Conservation (phyloP, 2,329 filamentous ascomycete genomes). For the Penicillium digitatum region DNA sequence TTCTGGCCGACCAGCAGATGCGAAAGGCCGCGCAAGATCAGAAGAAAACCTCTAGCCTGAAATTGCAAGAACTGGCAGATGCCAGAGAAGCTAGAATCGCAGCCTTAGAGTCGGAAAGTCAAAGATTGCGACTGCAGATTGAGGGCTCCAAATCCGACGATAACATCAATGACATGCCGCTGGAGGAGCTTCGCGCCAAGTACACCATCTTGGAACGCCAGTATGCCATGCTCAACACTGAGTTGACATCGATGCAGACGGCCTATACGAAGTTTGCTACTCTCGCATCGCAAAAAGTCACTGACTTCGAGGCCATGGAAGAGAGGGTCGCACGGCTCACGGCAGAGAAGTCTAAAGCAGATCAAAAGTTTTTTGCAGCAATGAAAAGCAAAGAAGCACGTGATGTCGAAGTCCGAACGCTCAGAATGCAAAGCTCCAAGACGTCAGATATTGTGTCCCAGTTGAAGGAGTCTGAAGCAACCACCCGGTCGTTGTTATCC, state of each 20-base stretch:
- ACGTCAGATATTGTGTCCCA: constrained; percentile 91
- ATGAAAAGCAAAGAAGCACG: constrained; percentile 90
- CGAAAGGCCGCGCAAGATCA: constrained; percentile 76
- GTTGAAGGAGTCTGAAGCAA: constrained; percentile 82
- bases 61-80: constrained; percentile 73
- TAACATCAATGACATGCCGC: constrained; percentile 56
- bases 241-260: constrained; percentile 82
- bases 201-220: constrained; percentile 73
- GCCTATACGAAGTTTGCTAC: constrained; percentile 87
- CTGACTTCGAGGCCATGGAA: constrained; percentile 70
- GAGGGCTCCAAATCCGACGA: constrained; percentile 45
- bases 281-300: constrained; percentile 79
- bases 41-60: constrained; percentile 63
- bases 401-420: constrained; percentile 70
- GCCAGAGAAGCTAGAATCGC: constrained; percentile 77
- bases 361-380: constrained; percentile 95
- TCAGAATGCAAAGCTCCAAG: constrained; percentile 80
- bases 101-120: constrained; percentile 76
- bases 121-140: constrained; percentile 60
- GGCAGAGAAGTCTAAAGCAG: constrained; percentile 91
- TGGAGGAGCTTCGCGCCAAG: constrained; percentile 69
- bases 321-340: constrained; percentile 70
- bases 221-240: constrained; percentile 77
- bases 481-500: constrained; percentile 68
- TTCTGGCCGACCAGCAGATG: constrained; percentile 74